phyloP scores from a whole-genome alignment of 768 basidiomycete genomes.

The Lentinula raphanica region DNA sequence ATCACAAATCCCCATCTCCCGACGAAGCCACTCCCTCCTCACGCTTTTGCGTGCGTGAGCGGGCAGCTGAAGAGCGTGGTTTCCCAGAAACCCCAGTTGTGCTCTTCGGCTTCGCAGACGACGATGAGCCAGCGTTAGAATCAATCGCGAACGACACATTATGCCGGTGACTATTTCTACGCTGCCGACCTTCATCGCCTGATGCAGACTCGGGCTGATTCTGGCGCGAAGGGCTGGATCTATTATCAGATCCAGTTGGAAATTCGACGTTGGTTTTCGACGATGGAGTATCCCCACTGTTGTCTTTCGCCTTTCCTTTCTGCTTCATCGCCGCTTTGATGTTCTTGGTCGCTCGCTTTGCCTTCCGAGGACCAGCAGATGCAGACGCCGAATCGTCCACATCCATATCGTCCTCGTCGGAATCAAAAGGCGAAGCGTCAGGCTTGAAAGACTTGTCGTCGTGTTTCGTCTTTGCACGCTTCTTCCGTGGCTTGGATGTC shows the following conservation, averaged over 20 bases:
- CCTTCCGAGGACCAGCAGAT: background rate
- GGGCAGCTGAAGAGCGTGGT: background rate
- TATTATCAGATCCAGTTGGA: background rate
- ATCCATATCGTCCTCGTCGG: conserved; percentile 10
- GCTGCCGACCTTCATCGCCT: background rate
- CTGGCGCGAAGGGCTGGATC: background rate
- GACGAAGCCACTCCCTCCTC: conserved; percentile 5
- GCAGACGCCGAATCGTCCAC: conserved; percentile 9
- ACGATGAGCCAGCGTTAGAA: background rate
- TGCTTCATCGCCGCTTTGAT: background rate
- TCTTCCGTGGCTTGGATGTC: conserved; percentile 14
- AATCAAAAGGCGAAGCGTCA: background rate
- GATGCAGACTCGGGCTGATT: background rate
- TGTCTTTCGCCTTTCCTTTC: background rate
- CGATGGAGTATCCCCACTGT: background rate
- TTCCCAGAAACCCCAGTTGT: background rate
- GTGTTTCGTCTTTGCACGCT: conserved; percentile 8
- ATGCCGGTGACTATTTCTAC: background rate
- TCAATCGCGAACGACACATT: background rate
- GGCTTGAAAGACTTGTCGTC: conserved; percentile 13
- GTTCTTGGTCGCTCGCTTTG: background rate
- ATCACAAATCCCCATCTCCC: conserved; percentile 5
- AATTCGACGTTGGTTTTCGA: background rate
- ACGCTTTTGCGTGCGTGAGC: background rate
- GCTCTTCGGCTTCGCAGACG: background rate